Evolutionary conservation across 2,329 filamentous ascomycete genomes (phyloP).

Genomic region (Plectosphaerella sp.): DNA sequence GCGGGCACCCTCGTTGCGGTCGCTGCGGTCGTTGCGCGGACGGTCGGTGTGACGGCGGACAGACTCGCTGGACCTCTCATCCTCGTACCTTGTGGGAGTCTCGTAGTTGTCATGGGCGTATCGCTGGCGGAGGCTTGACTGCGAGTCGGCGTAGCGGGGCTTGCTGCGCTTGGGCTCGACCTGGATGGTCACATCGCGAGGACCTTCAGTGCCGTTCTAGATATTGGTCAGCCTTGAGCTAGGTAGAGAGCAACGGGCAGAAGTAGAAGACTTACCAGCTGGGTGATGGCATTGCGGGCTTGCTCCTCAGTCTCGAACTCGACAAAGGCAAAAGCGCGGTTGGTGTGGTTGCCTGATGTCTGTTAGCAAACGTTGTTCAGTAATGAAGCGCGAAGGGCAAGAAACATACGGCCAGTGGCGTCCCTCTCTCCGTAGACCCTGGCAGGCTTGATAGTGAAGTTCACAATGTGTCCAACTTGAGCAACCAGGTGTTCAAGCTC

Average conservation of each 20-base stretch:
- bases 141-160: too few relatives aligned
- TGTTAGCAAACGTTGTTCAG: not conserved
- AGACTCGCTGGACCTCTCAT: too few relatives aligned
- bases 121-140: too few relatives aligned
- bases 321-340: slow-evolving; percentile 27
- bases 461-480: slow-evolving; percentile 30
- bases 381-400: not conserved
- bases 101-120: too few relatives aligned
- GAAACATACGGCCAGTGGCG: not conserved
- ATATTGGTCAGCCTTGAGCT: not conserved
- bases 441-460: slow-evolving; percentile 20
- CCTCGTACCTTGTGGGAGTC: too few relatives aligned
- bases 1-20: too few relatives aligned
- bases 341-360: not conserved
- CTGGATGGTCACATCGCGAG: not conserved
- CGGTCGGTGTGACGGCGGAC: too few relatives aligned
- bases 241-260: not conserved
- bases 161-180: not conserved
- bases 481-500: slow-evolving; percentile 30
- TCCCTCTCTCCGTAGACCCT: not conserved
- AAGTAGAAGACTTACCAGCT: slow-evolving; percentile 26
- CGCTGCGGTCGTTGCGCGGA: too few relatives aligned
- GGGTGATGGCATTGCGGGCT: slow-evolving; percentile 28
- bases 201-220: not conserved
- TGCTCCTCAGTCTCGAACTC: slow-evolving; percentile 32